Evolutionary conservation across 2,329 filamentous ascomycete species (phyloP).

Genomic region (Penicillium sp.): DNA sequence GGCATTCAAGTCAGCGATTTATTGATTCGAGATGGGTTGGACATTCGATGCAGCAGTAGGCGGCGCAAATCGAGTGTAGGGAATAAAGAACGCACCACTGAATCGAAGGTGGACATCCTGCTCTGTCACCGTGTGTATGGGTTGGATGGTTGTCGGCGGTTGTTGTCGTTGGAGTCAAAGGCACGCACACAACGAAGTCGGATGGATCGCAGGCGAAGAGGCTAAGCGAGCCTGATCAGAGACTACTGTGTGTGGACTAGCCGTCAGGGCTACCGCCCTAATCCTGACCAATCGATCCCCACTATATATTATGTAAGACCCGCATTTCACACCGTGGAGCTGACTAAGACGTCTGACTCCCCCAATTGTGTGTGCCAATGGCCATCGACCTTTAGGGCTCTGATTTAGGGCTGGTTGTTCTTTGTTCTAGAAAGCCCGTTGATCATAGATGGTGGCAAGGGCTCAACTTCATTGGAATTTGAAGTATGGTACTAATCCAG

Average conservation of each 20-base stretch:
- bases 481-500: background rate
- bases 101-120: constrained; percentile 67
- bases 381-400: constrained; percentile 19
- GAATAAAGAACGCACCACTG: constrained; percentile 56
- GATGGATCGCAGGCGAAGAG: constrained; percentile 37
- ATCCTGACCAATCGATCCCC: constrained; percentile 26
- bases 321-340: background rate
- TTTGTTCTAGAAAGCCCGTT: constrained; percentile 17
- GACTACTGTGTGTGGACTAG: constrained; percentile 38
- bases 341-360: background rate
- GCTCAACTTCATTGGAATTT: background rate
- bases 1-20: constrained; percentile 45
- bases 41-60: constrained; percentile 6
- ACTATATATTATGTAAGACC: background rate
- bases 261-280: constrained; percentile 42
- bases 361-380: constrained; percentile 7
- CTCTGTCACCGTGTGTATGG: constrained; percentile 43
- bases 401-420: constrained; percentile 19
- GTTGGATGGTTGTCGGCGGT: constrained; percentile 48
- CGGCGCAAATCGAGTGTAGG: constrained; percentile 12
- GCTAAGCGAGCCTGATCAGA: constrained; percentile 39
- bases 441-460: background rate
- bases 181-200: constrained; percentile 45
- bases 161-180: constrained; percentile 48
- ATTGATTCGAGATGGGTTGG: constrained; percentile 3